Conservation (phyloP, 768 basidiomycete species). For the Fomitopsis serialis region DNA sequence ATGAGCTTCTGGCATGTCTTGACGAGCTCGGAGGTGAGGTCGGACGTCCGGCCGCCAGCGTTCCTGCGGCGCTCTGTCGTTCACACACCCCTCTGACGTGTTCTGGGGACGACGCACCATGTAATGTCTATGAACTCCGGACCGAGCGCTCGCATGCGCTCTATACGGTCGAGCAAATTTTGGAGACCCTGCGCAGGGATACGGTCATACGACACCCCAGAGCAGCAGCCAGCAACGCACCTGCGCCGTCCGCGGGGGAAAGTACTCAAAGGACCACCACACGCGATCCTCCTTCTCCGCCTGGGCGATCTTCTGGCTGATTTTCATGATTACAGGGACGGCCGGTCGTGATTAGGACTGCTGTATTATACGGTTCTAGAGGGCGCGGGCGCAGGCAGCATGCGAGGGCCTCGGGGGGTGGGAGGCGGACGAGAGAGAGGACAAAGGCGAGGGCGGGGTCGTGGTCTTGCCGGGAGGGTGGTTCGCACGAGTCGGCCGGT, state of each 20-base stretch:
- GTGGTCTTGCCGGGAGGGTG: neutral
- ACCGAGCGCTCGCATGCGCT: slow-evolving; percentile 91
- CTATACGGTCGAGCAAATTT: slow-evolving; percentile 97
- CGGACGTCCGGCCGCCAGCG: slow-evolving; percentile 93
- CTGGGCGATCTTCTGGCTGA: slow-evolving; percentile 88
- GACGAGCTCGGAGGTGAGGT: slow-evolving; percentile 89
- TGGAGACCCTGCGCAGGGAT: slow-evolving; percentile 63
- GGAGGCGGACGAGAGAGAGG: neutral
- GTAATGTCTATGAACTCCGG: slow-evolving; percentile 99
- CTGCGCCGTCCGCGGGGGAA: slow-evolving; percentile 94
- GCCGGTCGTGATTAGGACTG: slow-evolving; percentile 8
- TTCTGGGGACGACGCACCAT: slow-evolving; percentile 41
- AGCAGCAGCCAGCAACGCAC: slow-evolving; percentile 32
- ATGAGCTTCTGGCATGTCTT: slow-evolving; percentile 91
- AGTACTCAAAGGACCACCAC: slow-evolving; percentile 99
- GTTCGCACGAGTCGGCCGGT: neutral
- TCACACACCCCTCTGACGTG: neutral
- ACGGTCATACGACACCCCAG: neutral
- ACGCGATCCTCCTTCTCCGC: slow-evolving; percentile 79
- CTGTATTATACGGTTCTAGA: neutral
- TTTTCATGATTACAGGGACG: slow-evolving; percentile 61
- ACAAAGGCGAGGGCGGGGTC: neutral
- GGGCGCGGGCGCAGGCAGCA: neutral
- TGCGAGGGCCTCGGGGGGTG: neutral
- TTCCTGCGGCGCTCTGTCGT: slow-evolving; percentile 55